Percentiles rank a stretch among this genome's conserved stretches.
phyloP scores from a whole-genome alignment of 2,329 filamentous ascomycete genomes.

The Penicillium polonicum region DNA sequence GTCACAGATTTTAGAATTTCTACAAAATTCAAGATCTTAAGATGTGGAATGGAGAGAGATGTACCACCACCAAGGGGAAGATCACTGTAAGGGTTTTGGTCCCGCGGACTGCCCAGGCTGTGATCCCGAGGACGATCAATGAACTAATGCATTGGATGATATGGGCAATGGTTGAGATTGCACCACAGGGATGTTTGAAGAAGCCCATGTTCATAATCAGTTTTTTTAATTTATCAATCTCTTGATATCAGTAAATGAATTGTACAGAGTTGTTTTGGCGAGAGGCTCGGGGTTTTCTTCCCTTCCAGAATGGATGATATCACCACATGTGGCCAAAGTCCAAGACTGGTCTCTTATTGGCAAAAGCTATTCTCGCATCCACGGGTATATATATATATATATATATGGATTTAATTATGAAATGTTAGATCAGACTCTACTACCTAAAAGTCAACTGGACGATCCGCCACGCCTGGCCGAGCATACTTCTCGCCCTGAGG shows the following conservation, averaged over 20 bases:
- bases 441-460: not conserved
- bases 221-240: not conserved
- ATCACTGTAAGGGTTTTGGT: conserved; percentile 23
- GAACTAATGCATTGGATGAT: conserved; percentile 15
- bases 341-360: not conserved
- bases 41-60: not conserved
- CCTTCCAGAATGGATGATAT: conserved; percentile 1
- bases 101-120: conserved; percentile 18
- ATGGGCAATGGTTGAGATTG: conserved; percentile 12
- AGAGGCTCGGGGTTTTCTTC: not conserved
- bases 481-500: conserved; percentile 13
- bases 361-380: not conserved
- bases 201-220: conserved; percentile 3
- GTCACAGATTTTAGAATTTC: not conserved
- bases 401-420: not conserved
- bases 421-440: not conserved
- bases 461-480: not conserved
- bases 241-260: not conserved
- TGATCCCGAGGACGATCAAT: conserved; percentile 22
- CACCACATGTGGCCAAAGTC: conserved; percentile 6
- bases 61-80: conserved; percentile 17
- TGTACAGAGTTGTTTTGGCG: not conserved
- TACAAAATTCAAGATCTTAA: not conserved
- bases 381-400: not conserved
- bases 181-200: conserved; percentile 11